phyloP scores from a whole-genome alignment of 208 protist species.

The Strigomonas culicis region DNA sequence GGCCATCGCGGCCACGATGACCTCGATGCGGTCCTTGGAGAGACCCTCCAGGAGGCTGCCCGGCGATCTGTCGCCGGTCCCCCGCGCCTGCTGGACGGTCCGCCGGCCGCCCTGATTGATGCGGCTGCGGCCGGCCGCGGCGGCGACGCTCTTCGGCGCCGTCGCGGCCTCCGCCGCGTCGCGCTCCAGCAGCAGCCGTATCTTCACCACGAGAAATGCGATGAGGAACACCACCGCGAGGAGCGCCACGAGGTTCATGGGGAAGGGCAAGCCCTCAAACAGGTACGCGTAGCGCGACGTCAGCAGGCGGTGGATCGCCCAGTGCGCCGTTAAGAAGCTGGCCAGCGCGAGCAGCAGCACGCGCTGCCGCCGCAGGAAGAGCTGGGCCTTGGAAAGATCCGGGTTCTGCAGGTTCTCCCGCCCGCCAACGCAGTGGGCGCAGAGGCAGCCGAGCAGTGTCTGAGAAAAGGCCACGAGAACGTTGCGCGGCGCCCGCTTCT shows the following conservation, averaged over 20 bases:
- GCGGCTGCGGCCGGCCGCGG: slow-evolving; percentile 3
- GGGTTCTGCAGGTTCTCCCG: no score
- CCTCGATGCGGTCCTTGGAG: slow-evolving; percentile 16
- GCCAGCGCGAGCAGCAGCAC: slow-evolving; percentile 27
- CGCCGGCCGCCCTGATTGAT: background rate
- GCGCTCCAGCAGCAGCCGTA: slow-evolving; percentile 50
- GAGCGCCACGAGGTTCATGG: slow-evolving; percentile 58
- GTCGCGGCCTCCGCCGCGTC: slow-evolving; percentile 20
- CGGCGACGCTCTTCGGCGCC: background rate
- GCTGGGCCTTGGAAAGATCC: no score
- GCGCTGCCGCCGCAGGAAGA: slow-evolving; percentile 12
- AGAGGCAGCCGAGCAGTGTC: background rate
- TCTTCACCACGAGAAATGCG: slow-evolving; percentile 42
- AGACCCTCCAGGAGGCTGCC: slow-evolving; percentile 12
- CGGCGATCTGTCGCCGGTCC: background rate
- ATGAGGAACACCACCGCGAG: slow-evolving; percentile 51
- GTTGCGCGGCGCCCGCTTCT: slow-evolving; percentile 10
- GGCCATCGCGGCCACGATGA: slow-evolving; percentile 40
- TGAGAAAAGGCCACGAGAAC: background rate
- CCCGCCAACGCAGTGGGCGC: no score
- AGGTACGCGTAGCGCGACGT: slow-evolving; percentile 76
- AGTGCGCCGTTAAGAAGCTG: slow-evolving; percentile 29
- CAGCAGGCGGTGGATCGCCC: slow-evolving; percentile 63
- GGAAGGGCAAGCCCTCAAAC: slow-evolving; percentile 65
- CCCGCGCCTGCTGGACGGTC: background rate